Base-by-base conservation (phyloP, 345 rosid species). In the Arabidopsis suecica region DNA sequence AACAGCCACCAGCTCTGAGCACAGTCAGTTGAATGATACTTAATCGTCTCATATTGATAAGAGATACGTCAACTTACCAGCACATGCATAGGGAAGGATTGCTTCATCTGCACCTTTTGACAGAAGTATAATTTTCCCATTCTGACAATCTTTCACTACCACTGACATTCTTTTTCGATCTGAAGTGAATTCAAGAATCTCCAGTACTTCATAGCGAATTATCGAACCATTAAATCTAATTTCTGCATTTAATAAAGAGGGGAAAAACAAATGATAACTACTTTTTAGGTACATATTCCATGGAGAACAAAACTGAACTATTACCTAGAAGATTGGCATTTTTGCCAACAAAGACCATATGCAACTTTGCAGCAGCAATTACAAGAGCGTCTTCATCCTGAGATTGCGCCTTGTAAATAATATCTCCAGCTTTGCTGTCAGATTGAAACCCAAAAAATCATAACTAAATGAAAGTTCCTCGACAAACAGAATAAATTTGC, bases 331-430 rank as follows among this genome's bases (percentile, higher is more conserved):
- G 72, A 85, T 88, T 92, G 65, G 89, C 90, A 82, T 76, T 88
- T 80, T 84, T 95, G 34, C 82, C 82, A 28, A 78, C 73, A 81
- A 88, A 89, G 69, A 85, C 87, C 98, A 93, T 90, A 70, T 87
- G 87, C 85, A 95, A 80, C 85, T 81, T 81, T 9, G 96, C 91
- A 51, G 99, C 96, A 85, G 98, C 99, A 78, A 83, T 73, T 63
- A 95, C 98, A 79, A 95, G 98, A 77, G 99, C 99, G 49, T 95
- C 97, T 82, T 95, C 99, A 81, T 95, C 99, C 82, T 90, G 98
- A 76, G 99, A 95, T 77, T 92, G 99, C 7, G 99, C 97, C 85
- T 92, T 92, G 82, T 92, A 95, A 28, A 77, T 69, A 54, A 89
- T 79, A 63, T 79, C 82, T 77, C 99, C 98, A 72, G 89, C 80